A percentile compares a stretch with the other conserved stretches of the same genome.
Conservation (phyloP, 768 basidiomycete genomes). For the Hygrophorus pudorinus region DNA sequence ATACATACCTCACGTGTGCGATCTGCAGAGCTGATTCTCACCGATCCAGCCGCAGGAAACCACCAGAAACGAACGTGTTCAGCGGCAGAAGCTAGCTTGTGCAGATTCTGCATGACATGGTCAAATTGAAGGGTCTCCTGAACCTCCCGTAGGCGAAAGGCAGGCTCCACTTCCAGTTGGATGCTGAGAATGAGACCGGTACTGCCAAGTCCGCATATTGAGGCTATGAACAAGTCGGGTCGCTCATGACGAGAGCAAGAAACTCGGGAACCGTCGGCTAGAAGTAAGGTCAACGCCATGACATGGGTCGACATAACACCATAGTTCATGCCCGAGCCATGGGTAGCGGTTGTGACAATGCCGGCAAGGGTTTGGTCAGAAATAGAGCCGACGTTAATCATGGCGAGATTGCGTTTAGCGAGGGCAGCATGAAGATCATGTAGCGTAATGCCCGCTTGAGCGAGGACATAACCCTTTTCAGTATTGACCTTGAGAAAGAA, state of each 20-base stretch:
- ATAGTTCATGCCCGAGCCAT: conserved; percentile 79
- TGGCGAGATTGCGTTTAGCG: conserved; percentile 58
- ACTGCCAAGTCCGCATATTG: conserved; percentile 82
- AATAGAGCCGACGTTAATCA: conserved; percentile 92
- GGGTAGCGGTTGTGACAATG: conserved; percentile 87
- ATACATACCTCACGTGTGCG: conserved; percentile 61
- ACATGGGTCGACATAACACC: conserved; percentile 79
- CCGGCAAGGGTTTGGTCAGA: conserved; percentile 94
- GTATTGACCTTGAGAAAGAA: conserved; percentile 48
- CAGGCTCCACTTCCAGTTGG: conserved; percentile 67
- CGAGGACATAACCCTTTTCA: conserved; percentile 56
- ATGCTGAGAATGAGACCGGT: conserved; percentile 83
- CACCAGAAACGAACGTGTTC: conserved; percentile 95
- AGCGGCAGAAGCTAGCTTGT: conserved; percentile 46
- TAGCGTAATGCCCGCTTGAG: conserved; percentile 73
- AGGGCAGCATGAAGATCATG: conserved; percentile 63
- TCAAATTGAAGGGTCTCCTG: conserved; percentile 56
- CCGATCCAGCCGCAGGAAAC: conserved; percentile 71
- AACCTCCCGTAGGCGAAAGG: conserved; percentile 71
- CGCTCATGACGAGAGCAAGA: conserved; percentile 54
- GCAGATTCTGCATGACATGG: conserved; percentile 46
- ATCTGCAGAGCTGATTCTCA: conserved; percentile 66
- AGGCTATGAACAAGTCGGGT: conserved; percentile 77
- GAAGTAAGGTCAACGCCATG: conserved; percentile 60
- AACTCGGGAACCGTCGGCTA: conserved; percentile 65